phyloP scores from a whole-genome alignment of 192 early-diverging fungal genomes.

The Diversispora eburnea region DNA sequence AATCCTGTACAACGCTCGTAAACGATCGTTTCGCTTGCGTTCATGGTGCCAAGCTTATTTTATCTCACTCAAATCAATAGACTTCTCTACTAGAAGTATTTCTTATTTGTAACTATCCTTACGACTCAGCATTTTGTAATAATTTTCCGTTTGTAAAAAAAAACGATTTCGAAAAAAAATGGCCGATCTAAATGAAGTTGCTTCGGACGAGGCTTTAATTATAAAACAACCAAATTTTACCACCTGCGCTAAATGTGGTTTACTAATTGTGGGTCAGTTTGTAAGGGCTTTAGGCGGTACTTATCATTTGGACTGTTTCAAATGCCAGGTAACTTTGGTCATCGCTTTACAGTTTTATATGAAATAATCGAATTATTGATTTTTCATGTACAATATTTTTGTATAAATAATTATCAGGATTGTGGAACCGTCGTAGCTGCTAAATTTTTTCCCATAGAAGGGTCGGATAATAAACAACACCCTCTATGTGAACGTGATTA shows the following conservation, averaged over 20 bases:
- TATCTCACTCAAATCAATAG: too few relatives aligned
- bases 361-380: conserved; percentile 36
- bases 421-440: conserved; percentile 74
- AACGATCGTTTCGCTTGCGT: too few relatives aligned
- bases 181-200: conserved; percentile 11
- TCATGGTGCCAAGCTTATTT: too few relatives aligned
- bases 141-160: too few relatives aligned
- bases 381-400: conserved; percentile 37
- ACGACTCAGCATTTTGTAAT: too few relatives aligned
- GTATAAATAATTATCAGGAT: conserved; percentile 50
- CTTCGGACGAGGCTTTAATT: neutral
- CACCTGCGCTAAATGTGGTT: conserved; percentile 64
- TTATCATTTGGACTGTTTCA: conserved; percentile 94
- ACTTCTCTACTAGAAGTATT: too few relatives aligned
- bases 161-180: neutral
- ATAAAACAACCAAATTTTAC: conserved; percentile 27
- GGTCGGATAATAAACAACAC: conserved; percentile 50
- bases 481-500: conserved; percentile 88
- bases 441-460: conserved; percentile 79
- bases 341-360: conserved; percentile 26
- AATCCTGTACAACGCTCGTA: too few relatives aligned
- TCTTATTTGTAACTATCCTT: too few relatives aligned
- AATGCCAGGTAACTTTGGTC: conserved; percentile 73
- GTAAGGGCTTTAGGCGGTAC: conserved; percentile 79
- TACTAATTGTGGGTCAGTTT: conserved; percentile 79